phyloP scores from a whole-genome alignment of 2,329 filamentous ascomycete species.

The Colletotrichum tabaci region DNA sequence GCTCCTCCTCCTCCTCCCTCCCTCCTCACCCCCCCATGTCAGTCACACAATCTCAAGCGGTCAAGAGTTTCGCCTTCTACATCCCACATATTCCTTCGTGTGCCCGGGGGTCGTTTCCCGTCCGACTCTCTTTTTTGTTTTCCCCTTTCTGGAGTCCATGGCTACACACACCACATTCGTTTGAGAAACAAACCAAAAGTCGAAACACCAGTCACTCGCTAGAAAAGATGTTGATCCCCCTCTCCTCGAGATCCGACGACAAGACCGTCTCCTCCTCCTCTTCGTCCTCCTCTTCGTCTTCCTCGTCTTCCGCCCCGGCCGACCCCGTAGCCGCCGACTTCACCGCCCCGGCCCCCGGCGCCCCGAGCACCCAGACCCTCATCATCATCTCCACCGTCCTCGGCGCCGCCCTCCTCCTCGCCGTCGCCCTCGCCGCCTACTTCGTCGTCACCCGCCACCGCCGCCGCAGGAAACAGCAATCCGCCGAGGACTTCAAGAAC shows the following conservation, averaged over 20 bases:
- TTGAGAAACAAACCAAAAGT: neutral
- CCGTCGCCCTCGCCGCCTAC: neutral
- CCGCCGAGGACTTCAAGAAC: slow-evolving; percentile 15
- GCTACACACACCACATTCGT: slow-evolving; percentile 27
- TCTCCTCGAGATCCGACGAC: slow-evolving; percentile 19
- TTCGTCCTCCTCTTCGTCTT: neutral
- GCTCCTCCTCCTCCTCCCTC: neutral
- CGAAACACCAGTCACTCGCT: too few relatives aligned
- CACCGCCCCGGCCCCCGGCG: slow-evolving; percentile 2
- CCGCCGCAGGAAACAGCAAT: slow-evolving; percentile 5
- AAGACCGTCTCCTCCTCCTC: slow-evolving; percentile 7
- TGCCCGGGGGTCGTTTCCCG: neutral
- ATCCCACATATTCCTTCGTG: slow-evolving; percentile 2
- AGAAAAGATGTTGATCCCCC: slow-evolving; percentile 20
- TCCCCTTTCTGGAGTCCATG: slow-evolving; percentile 4
- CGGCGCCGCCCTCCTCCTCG: slow-evolving; percentile 12
- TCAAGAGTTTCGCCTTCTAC: slow-evolving; percentile 15
- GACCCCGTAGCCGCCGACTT: slow-evolving; percentile 35
- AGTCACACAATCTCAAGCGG: slow-evolving; percentile 1
- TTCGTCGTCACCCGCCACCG: slow-evolving; percentile 1
- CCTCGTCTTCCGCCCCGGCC: slow-evolving; percentile 2
- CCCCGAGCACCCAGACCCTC: slow-evolving; percentile 9
- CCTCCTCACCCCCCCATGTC: neutral
- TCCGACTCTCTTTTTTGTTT: neutral
- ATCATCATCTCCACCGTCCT: slow-evolving; percentile 31